Evolutionary conservation across 2,329 filamentous ascomycete species (phyloP).

Genomic region (Epichloe hybrida): DNA sequence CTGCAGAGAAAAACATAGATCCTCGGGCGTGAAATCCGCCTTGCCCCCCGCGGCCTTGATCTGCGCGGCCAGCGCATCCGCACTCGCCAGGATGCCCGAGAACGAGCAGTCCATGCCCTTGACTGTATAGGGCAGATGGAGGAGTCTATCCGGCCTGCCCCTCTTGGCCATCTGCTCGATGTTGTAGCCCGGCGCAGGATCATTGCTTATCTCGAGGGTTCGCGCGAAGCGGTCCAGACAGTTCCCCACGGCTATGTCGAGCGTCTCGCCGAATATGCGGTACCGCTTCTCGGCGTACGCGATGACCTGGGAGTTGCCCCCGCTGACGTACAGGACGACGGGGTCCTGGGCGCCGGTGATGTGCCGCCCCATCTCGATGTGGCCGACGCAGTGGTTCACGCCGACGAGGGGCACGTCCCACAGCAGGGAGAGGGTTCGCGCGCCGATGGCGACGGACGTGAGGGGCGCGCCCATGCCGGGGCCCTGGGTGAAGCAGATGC

Average conservation of each 20-base stretch:
- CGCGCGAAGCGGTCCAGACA: slow-evolving; percentile 92
- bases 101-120: slow-evolving; percentile 99
- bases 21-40: slow-evolving; percentile 57
- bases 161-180: slow-evolving; percentile 85
- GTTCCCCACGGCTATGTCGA: slow-evolving; percentile 96
- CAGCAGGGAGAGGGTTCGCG: slow-evolving; percentile 65
- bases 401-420: slow-evolving; percentile 85
- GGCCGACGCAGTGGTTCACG: slow-evolving; percentile 95
- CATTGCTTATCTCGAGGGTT: slow-evolving; percentile 82
- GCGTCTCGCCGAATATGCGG: slow-evolving; percentile 92
- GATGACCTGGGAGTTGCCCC: slow-evolving; percentile 96
- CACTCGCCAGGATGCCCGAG: slow-evolving; percentile 73
- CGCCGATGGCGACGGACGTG: slow-evolving; percentile 73
- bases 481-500: slow-evolving; percentile 89
- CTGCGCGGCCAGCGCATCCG: slow-evolving; percentile 65
- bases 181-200: slow-evolving; percentile 94
- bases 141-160: slow-evolving; percentile 43
- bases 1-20: slow-evolving; percentile 88
- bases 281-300: slow-evolving; percentile 91
- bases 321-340: slow-evolving; percentile 88
- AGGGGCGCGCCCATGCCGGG: slow-evolving; percentile 95
- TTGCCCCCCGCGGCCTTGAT: slow-evolving; percentile 35
- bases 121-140: slow-evolving; percentile 88
- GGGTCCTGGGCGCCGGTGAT: slow-evolving; percentile 87
- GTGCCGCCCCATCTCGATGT: slow-evolving; percentile 94